Percentiles rank a stretch among this genome's conserved stretches.
Evolutionary conservation across 371 early-diverging fungal genomes (phyloP).

Genomic region (Syncephalis plumigaleata): DNA sequence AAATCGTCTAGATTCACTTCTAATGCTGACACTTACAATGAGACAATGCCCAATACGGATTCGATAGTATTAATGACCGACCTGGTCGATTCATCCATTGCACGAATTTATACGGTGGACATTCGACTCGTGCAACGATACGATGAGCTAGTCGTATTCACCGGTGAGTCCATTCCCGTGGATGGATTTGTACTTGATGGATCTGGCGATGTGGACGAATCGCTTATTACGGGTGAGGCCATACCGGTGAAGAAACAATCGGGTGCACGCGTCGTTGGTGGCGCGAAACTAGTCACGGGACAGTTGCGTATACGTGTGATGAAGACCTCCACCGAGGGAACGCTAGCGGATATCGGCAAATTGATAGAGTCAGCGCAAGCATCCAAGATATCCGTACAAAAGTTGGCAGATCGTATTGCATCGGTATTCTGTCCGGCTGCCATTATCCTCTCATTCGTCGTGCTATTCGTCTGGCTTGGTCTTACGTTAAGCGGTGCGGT

Average conservation of each 20-base stretch:
- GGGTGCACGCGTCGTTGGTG: slow-evolving; percentile 28
- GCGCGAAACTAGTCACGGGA: slow-evolving; percentile 32
- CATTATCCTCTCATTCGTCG: slow-evolving; percentile 27
- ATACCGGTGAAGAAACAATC: slow-evolving; percentile 43
- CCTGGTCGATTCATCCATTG: no score
- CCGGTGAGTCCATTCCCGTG: slow-evolving; percentile 41
- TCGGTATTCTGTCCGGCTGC: slow-evolving; percentile 36
- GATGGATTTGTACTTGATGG: slow-evolving; percentile 19
- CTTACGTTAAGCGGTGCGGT: slow-evolving; percentile 13
- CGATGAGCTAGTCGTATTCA: slow-evolving; percentile 4
- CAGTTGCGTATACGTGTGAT: slow-evolving; percentile 35
- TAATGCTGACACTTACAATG: no score
- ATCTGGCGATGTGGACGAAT: no score
- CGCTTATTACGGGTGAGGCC: slow-evolving; percentile 47
- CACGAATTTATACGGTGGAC: no score
- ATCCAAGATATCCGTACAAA: slow-evolving; percentile 35
- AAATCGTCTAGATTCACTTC: no score
- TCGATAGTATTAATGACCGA: no score
- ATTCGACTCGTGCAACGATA: slow-evolving; percentile 2
- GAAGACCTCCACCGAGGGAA: slow-evolving; percentile 34
- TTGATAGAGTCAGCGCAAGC: slow-evolving; percentile 53
- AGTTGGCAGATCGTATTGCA: slow-evolving; percentile 44
- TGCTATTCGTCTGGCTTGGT: slow-evolving; percentile 34
- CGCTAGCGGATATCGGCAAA: slow-evolving; percentile 44
- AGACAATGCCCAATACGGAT: no score